Evolutionary conservation across 371 early-diverging fungal genomes (phyloP).

Genomic region (Vairimorpha necatrix): DNA sequence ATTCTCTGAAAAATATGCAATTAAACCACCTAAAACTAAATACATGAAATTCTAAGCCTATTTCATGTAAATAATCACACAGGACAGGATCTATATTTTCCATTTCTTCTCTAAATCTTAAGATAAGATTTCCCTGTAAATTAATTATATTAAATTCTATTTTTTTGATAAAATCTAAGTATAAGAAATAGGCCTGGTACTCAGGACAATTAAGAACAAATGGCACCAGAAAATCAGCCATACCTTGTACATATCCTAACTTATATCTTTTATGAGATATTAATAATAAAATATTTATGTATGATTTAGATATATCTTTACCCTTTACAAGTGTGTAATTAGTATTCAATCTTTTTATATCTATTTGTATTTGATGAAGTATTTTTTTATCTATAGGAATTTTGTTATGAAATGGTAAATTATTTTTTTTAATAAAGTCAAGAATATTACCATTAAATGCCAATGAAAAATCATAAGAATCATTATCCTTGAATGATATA

Average conservation of each 20-base stretch:
- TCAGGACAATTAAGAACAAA: constrained; percentile 71
- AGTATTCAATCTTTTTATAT: constrained; percentile 44
- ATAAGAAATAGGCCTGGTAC: constrained; percentile 86
- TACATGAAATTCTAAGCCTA: constrained; percentile 86
- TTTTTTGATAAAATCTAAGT: constrained; percentile 82
- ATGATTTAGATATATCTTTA: constrained; percentile 46
- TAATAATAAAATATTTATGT: constrained; percentile 46
- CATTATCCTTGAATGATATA: not conserved
- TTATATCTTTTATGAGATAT: constrained; percentile 69
- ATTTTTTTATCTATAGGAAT: constrained; percentile 14
- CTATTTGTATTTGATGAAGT: constrained; percentile 57
- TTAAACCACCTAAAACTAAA: constrained; percentile 98
- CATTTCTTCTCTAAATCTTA: constrained; percentile 26
- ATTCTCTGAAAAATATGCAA: constrained; percentile 88
- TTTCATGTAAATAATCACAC: constrained; percentile 68
- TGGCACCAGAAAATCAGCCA: constrained; percentile 90
- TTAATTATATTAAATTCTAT: constrained; percentile 69
- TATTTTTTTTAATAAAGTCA: not conserved
- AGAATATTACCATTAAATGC: not conserved
- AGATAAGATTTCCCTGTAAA: constrained; percentile 38
- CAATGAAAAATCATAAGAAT: not conserved
- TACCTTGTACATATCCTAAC: constrained; percentile 95
- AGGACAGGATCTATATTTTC: constrained; percentile 45
- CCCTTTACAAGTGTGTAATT: constrained; percentile 7
- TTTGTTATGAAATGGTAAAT: not conserved